Percentiles rank a stretch among this genome's conserved stretches.
These are phyloP conservation scores for Oryza meridionalis DNA, from an alignment of 176 grass and related monocot genomes.

Conservation along the genomic window DNA sequence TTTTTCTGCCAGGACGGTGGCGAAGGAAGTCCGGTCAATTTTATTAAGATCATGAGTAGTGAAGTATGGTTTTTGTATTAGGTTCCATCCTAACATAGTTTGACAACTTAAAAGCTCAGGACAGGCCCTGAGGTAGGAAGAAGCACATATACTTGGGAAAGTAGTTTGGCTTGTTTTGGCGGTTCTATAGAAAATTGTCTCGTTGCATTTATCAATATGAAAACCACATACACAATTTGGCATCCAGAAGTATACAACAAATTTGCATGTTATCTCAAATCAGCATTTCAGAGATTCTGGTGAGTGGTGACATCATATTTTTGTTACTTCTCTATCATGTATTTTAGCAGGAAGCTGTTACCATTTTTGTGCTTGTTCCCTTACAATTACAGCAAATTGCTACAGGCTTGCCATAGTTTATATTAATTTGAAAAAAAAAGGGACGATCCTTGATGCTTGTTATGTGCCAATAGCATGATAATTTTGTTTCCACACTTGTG, in stretches of 20 bases:
- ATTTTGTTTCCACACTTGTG: background rate
- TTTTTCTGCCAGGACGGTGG: no score
- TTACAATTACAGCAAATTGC: background rate
- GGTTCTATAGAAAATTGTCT: background rate
- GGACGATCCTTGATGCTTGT: no score
- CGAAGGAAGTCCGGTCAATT: no score
- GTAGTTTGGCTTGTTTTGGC: constrained; percentile 23
- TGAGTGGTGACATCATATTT: background rate
- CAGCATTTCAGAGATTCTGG: background rate
- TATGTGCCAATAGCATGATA: no score
- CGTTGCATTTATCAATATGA: background rate
- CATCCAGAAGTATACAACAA: no score
- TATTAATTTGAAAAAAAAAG: background rate
- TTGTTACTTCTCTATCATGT: background rate
- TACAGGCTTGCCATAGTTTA: background rate
- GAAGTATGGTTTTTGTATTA: no score
- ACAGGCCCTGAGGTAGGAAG: no score
- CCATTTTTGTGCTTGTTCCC: background rate
- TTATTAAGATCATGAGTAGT: no score
- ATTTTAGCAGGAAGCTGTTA: background rate
- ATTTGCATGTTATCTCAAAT: background rate
- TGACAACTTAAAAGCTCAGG: no score
- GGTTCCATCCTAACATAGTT: no score
- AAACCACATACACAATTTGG: background rate
- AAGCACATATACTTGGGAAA: background rate